Conservation (phyloP, 192 early-diverging fungal species). For the Glomus cerebriforme region DNA sequence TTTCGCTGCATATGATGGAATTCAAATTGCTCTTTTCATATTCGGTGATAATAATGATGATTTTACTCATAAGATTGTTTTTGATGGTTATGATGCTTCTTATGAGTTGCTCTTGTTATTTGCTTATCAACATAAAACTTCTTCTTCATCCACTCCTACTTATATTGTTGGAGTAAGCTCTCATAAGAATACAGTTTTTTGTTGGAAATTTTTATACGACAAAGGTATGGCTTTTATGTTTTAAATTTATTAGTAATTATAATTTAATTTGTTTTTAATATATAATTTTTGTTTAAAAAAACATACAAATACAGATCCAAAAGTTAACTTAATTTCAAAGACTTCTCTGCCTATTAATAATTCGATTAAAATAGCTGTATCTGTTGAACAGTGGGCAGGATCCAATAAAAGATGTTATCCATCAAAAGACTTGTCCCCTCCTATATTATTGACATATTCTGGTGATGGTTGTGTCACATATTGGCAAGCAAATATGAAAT, state of each 20-base stretch:
- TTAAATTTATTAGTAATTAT: background rate
- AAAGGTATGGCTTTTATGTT: background rate
- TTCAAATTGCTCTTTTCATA: constrained; percentile 1
- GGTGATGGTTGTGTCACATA: constrained; percentile 43
- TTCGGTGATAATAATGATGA: background rate
- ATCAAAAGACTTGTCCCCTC: background rate
- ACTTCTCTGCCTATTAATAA: background rate
- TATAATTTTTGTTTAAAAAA: background rate
- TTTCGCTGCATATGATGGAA: constrained; percentile 19
- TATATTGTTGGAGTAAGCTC: constrained; percentile 23
- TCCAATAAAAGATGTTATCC: constrained; percentile 9
- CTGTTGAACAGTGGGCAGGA: constrained; percentile 20
- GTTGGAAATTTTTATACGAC: constrained; percentile 11
- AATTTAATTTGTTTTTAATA: background rate
- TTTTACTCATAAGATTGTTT: background rate
- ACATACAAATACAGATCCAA: background rate
- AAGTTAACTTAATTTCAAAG: constrained; percentile 8
- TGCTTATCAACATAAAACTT: background rate
- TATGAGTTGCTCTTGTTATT: constrained; percentile 23
- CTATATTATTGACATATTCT: constrained; percentile 44
- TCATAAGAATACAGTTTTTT: constrained; percentile 20
- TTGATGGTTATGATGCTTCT: constrained; percentile 16
- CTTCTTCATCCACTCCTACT: background rate
- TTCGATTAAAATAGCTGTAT: background rate
- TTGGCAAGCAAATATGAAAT: constrained; percentile 40